Conservation (phyloP, 495 filamentous ascomycete species). For the Evansstolkia leycettana region DNA sequence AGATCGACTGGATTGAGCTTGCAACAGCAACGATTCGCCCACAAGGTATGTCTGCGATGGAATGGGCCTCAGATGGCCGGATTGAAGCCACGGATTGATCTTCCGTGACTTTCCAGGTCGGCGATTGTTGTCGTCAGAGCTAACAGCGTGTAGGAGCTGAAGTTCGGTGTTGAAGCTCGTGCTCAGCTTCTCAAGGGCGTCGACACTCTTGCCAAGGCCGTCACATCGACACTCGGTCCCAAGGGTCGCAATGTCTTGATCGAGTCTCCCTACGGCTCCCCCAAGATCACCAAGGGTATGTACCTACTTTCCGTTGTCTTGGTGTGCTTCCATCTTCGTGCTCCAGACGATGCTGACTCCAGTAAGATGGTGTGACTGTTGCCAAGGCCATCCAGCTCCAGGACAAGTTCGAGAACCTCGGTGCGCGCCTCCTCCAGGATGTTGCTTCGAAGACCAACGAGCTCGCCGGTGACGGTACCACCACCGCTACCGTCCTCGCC, state of each 20-base stretch:
- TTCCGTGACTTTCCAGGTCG: conserved; percentile 14
- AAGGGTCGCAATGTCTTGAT: conserved; percentile 98
- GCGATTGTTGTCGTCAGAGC: no score
- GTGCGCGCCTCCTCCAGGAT: conserved; percentile 90
- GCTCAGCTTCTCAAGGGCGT: conserved; percentile 85
- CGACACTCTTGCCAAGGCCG: conserved; percentile 91
- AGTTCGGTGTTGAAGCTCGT: conserved; percentile 93
- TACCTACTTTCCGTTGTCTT: conserved; percentile 1
- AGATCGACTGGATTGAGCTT: conserved; percentile 44
- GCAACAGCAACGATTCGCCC: conserved; percentile 83
- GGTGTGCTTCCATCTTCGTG: no score
- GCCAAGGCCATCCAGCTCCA: conserved; percentile 84
- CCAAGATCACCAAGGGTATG: conserved; percentile 98
- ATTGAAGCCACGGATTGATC: not conserved
- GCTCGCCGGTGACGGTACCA: conserved; percentile 95
- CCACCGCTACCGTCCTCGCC: conserved; percentile 91
- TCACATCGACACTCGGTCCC: conserved; percentile 90
- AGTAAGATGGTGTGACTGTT: conserved; percentile 86
- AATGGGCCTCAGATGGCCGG: conserved; percentile 2
- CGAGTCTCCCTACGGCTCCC: conserved; percentile 93
- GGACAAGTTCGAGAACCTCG: conserved; percentile 99
- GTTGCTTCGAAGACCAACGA: conserved; percentile 99
- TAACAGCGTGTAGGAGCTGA: conserved; percentile 59
- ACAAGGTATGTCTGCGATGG: conserved; percentile 57
- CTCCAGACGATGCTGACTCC: conserved; percentile 23